These are phyloP conservation scores for Phialocephala subalpina DNA, from an alignment of 2,329 filamentous ascomycete genomes.

Conservation along the genomic window DNA sequence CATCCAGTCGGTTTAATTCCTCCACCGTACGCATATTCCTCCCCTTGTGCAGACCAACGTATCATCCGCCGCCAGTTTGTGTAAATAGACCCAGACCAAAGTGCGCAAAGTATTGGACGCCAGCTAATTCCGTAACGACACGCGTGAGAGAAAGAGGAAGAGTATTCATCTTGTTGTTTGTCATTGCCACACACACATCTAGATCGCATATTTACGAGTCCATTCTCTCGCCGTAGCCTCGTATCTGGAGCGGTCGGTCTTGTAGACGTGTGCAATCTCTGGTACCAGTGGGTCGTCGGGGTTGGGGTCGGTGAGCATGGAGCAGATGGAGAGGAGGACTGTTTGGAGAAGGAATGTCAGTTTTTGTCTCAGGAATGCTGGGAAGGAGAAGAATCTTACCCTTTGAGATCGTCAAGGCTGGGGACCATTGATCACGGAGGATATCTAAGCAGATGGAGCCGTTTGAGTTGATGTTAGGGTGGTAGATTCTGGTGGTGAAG, in stretches of 20 bases:
- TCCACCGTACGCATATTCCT: constrained; percentile 2
- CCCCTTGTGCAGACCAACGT: neutral
- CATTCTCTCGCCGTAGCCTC: constrained; percentile 97
- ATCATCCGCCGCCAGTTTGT: constrained; percentile 22
- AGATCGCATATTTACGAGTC: constrained; percentile 99
- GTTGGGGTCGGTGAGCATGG: constrained; percentile 99
- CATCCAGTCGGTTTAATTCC: constrained; percentile 4
- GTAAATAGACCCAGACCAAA: constrained; percentile 30
- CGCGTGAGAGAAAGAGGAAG: constrained; percentile 35
- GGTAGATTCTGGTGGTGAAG: constrained; percentile 99
- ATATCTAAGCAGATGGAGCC: constrained; percentile 99
- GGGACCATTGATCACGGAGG: constrained; percentile 98
- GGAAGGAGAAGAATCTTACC: constrained; percentile 60
- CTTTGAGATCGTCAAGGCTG: constrained; percentile 97
- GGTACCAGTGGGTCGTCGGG: constrained; percentile 98
- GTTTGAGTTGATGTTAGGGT: constrained; percentile 99
- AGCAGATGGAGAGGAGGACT: constrained; percentile 99
- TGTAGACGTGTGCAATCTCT: constrained; percentile 99
- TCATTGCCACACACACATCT: constrained; percentile 38
- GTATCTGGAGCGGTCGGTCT: constrained; percentile 95
- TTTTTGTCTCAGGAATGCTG: neutral
- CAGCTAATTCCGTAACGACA: constrained; percentile 38
- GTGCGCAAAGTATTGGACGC: constrained; percentile 38
- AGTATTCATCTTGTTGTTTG: constrained; percentile 21
- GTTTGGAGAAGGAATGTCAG: constrained; percentile 22